Percentiles rank a stretch among this genome's conserved stretches.
Evolutionary conservation across 2,329 filamentous ascomycete species (phyloP).

Genomic region (Magnaporthiopsis rhizophila): DNA sequence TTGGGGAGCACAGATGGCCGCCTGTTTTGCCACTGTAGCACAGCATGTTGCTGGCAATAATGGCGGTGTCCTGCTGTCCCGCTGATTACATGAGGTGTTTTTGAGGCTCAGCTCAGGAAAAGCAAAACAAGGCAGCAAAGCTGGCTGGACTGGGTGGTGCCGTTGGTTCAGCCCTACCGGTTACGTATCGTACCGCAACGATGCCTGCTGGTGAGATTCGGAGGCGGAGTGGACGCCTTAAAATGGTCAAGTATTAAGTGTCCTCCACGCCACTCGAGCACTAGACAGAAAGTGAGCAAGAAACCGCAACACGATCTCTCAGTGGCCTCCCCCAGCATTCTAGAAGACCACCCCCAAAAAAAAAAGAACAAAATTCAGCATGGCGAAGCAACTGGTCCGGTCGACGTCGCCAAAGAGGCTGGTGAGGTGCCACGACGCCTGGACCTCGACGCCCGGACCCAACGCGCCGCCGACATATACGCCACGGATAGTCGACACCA

Average conservation of each 20-base stretch:
- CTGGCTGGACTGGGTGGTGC: too few relatives aligned
- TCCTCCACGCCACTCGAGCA: not conserved
- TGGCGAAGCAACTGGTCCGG: not conserved
- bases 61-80: not conserved
- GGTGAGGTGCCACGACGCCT: not conserved
- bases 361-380: not conserved
- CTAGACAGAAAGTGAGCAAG: too few relatives aligned
- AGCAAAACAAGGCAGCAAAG: not conserved
- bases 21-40: not conserved
- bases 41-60: not conserved
- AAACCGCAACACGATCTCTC: not conserved
- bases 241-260: not conserved
- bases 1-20: too few relatives aligned
- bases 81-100: not conserved
- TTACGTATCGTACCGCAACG: not conserved
- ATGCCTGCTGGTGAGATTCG: not conserved
- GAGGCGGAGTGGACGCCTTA: not conserved
- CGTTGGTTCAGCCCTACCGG: not conserved
- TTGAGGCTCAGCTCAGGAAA: not conserved
- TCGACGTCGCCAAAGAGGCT: not conserved
- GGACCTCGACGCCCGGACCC: conserved; percentile 7
- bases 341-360: not conserved
- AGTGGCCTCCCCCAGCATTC: not conserved
- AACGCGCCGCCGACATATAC: not conserved
- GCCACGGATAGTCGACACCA: not conserved